Base-by-base conservation (phyloP, 2,329 filamentous ascomycete species). In the Stylonectria norvegica region DNA sequence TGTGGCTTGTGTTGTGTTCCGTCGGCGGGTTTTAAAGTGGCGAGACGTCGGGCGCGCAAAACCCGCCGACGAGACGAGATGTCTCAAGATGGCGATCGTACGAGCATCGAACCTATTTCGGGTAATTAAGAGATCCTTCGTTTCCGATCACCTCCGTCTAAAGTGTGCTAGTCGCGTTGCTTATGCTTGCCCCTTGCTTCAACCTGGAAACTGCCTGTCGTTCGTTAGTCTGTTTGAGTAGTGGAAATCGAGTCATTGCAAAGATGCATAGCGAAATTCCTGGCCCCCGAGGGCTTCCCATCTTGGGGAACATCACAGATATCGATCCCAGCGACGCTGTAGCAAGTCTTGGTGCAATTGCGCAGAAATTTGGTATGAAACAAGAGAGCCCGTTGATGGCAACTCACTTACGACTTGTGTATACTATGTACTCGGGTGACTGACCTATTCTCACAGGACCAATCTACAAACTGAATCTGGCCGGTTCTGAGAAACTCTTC, bases 401-500 rank as follows among this genome's bases (percentile, higher is more conserved):
- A 17, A 17, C 20, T 28, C 33, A 25, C 18, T 15, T 3, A 18
- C n/a, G n/a, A n/a, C n/a, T n/a, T n/a, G n/a, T n/a, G n/a, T n/a
- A n/a, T n/a, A n/a, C n/a, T n/a, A n/a, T n/a, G n/a, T n/a, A n/a
- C n/a, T n/a, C n/a, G n/a, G n/a, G n/a, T n/a, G n/a, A n/a, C n/a
- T n/a, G n/a, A n/a, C n/a, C n/a, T n/a, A n/a, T n/a, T n/a, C 20
- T 15, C 12, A 9, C 15, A 43, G 40, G 40, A 17, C 16, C 40
- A 23, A 38, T 43, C 19, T 43, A 38, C 35, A 43, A 43, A 31
- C 31, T 43, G 3, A 43, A 34, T n/a, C 14, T 43, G 8, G 40
- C 18, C 19, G 32, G 25, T 4, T 27, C 32, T 10, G 40, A 43
- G 35, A 43, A 38, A 19, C 19, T 38, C 4, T 43, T 43, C 40